Conservation (phyloP, 2,329 filamentous ascomycete genomes). For the Clarireedia hainanense region DNA sequence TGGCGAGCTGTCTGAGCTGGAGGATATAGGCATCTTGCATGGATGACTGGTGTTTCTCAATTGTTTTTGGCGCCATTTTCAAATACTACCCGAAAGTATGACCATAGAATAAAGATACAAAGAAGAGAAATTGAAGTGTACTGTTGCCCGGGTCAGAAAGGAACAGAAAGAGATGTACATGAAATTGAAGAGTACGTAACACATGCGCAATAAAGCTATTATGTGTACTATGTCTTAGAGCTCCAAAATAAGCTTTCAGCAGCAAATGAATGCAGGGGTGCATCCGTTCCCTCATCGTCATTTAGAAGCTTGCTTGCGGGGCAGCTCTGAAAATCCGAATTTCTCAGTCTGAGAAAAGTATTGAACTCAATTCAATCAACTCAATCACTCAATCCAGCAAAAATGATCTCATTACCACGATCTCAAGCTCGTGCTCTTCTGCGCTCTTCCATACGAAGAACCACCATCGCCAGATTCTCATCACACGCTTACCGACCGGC, state of each 20-base stretch:
- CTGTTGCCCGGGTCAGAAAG: too few relatives aligned
- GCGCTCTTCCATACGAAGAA: not conserved
- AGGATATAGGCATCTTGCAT: conserved; percentile 10
- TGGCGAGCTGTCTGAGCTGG: conserved; percentile 21
- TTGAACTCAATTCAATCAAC: not conserved
- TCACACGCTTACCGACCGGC: not conserved
- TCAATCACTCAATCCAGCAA: not conserved
- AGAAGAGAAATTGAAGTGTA: too few relatives aligned
- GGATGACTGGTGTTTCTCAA: conserved; percentile 1
- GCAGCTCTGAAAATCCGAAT: not conserved
- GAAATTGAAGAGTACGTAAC: not conserved
- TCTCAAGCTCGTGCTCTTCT: not conserved
- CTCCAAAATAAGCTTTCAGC: not conserved
- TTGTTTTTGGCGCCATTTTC: not conserved
- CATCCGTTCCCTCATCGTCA: not conserved
- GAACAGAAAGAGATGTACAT: too few relatives aligned
- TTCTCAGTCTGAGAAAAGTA: not conserved
- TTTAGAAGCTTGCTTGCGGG: not conserved
- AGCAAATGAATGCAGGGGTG: not conserved
- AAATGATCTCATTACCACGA: not conserved
- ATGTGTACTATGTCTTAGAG: not conserved
- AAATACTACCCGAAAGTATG: not conserved
- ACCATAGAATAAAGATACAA: too few relatives aligned
- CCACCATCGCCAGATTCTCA: not conserved
- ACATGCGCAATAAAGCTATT: not conserved